These are phyloP conservation scores for Ceraceosorus bombacis DNA, from an alignment of 1,284 basidiomycete species.

Conservation along the genomic window DNA sequence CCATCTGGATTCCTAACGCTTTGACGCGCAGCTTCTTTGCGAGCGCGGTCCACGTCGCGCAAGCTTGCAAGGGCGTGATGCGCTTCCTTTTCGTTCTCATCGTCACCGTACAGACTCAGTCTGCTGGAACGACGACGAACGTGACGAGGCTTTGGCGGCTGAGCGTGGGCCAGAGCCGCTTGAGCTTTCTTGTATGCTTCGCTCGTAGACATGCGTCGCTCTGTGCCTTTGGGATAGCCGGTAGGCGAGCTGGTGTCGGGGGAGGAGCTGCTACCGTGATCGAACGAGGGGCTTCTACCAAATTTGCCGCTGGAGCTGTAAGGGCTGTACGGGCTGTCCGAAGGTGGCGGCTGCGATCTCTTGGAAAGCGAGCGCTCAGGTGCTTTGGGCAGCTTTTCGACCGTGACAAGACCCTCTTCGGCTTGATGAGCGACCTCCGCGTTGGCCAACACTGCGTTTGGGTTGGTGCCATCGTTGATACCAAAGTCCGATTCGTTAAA, in stretches of 20 bases:
- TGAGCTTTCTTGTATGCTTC: neutral
- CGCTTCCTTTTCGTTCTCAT: too few species aligned
- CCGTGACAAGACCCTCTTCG: neutral
- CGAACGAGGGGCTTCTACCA: neutral
- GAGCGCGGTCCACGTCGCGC: too few species aligned
- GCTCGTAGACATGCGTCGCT: neutral
- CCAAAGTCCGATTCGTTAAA: conserved; percentile 17
- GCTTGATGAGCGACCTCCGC: neutral
- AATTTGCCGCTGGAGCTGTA: too few species aligned
- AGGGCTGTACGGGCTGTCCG: too few species aligned
- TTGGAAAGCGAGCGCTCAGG: neutral
- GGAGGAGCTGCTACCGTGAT: neutral
- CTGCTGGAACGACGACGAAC: neutral
- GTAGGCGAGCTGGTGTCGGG: neutral
- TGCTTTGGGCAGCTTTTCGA: neutral
- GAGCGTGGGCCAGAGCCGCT: neutral
- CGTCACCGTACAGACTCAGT: neutral
- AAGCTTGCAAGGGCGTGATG: too few species aligned
- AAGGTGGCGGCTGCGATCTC: too few species aligned
- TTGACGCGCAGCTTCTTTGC: too few species aligned
- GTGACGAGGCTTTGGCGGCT: neutral
- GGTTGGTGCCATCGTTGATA: conserved; percentile 4
- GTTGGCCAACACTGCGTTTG: neutral
- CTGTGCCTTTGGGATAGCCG: neutral
- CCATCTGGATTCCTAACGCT: too few species aligned